These are phyloP conservation scores for Anaeramoeba flamelloides DNA, from an alignment of 78 protist genomes.

Conservation along the genomic window DNA sequence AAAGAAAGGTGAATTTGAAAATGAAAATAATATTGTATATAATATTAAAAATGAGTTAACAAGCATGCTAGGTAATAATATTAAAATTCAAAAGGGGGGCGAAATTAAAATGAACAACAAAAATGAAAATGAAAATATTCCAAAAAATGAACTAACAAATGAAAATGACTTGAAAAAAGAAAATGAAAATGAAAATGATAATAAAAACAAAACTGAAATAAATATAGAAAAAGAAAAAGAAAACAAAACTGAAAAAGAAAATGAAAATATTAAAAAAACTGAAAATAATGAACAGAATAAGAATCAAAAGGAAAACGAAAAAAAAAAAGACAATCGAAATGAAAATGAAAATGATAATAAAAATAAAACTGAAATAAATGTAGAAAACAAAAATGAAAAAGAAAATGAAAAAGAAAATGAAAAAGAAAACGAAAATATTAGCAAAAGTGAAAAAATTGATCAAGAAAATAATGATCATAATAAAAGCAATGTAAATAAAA, in stretches of 20 bases:
- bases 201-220: neutral
- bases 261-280: neutral
- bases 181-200: neutral
- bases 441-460: neutral
- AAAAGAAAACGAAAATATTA: neutral
- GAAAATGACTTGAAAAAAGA: neutral
- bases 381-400: neutral
- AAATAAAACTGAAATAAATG: neutral
- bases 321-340: neutral
- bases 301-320: neutral
- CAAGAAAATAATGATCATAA: no score
- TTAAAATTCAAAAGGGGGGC: neutral
- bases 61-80: no score
- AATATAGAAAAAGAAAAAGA: neutral
- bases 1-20: no score
- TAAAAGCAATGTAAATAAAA: no score
- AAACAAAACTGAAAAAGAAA: neutral
- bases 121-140: neutral
- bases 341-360: neutral
- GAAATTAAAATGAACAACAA: neutral
- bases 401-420: neutral
- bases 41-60: no score
- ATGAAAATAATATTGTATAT: no score
- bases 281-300: neutral
- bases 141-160: neutral